These are phyloP conservation scores for Venturia oleaginea DNA, from an alignment of 2,329 filamentous ascomycete species.

Conservation along the genomic window DNA sequence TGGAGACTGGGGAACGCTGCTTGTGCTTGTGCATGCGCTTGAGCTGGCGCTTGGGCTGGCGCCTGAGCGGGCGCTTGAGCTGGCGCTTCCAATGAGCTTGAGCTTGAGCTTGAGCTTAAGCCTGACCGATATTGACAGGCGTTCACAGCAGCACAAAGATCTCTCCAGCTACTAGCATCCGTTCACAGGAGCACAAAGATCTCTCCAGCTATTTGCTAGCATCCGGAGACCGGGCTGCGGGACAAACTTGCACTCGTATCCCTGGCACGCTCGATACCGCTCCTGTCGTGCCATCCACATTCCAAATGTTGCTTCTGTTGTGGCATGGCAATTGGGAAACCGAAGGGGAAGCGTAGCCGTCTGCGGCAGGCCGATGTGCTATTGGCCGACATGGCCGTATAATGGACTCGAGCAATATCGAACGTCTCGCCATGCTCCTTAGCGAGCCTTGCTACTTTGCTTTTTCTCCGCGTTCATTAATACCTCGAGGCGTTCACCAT, in stretches of 20 bases:
- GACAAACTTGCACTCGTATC: background rate
- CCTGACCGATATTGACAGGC: background rate
- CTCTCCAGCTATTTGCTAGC: too few relatives aligned
- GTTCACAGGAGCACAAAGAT: background rate
- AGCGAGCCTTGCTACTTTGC: background rate
- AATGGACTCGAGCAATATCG: background rate
- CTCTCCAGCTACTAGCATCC: too few relatives aligned
- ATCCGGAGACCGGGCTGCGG: conserved; percentile 2
- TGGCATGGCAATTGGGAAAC: background rate
- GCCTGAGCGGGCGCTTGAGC: too few relatives aligned
- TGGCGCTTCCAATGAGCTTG: too few relatives aligned
- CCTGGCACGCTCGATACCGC: background rate
- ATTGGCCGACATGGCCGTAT: background rate
- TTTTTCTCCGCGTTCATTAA: too few relatives aligned
- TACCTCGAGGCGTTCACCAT: background rate
- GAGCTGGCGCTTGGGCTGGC: too few relatives aligned
- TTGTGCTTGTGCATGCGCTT: background rate
- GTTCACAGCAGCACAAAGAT: background rate
- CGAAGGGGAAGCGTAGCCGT: background rate
- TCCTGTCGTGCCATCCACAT: background rate
- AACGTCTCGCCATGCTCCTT: background rate
- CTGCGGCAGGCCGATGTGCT: background rate
- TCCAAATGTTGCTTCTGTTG: too few relatives aligned
- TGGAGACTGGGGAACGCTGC: background rate
- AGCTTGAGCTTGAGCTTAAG: too few relatives aligned